Evolutionary conservation across 345 rosid species (phyloP).

Genomic region (Eucalyptus brandiana): DNA sequence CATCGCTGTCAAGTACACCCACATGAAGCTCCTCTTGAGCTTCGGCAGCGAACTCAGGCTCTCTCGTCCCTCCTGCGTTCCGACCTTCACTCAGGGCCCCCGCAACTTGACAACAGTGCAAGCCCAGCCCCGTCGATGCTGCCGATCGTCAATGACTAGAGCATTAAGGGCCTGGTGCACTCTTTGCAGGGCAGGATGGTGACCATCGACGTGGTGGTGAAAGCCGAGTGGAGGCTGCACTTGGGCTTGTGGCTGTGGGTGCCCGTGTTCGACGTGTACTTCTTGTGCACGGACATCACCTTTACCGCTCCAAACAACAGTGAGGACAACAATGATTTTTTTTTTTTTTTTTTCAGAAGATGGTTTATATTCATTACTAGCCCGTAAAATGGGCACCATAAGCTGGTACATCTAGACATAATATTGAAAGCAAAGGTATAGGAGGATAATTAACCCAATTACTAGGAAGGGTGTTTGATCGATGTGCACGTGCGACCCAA

Average conservation of each 20-base stretch:
- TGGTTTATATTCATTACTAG: no score
- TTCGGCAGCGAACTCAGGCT: fast-evolving
- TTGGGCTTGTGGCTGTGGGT: background rate
- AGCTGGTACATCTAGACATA: no score
- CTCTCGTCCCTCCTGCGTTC: background rate
- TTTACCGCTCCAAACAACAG: background rate
- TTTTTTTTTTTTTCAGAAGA: no score
- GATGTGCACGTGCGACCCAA: no score
- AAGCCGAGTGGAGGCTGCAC: background rate
- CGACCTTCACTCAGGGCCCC: background rate
- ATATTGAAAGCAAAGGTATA: no score
- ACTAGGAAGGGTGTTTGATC: no score
- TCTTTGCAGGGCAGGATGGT: background rate
- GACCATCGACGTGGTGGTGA: background rate
- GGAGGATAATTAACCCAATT: no score
- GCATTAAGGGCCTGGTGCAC: background rate
- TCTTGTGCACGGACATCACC: background rate
- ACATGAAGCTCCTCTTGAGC: background rate
- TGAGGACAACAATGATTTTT: background rate
- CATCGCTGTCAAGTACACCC: fast-evolving
- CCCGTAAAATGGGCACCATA: no score
- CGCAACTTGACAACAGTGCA: background rate
- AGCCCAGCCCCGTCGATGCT: background rate
- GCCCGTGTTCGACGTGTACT: background rate
- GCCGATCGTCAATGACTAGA: background rate